Evolutionary conservation across 768 basidiomycete genomes (phyloP).

Genomic region (Phanerochaete sordida): DNA sequence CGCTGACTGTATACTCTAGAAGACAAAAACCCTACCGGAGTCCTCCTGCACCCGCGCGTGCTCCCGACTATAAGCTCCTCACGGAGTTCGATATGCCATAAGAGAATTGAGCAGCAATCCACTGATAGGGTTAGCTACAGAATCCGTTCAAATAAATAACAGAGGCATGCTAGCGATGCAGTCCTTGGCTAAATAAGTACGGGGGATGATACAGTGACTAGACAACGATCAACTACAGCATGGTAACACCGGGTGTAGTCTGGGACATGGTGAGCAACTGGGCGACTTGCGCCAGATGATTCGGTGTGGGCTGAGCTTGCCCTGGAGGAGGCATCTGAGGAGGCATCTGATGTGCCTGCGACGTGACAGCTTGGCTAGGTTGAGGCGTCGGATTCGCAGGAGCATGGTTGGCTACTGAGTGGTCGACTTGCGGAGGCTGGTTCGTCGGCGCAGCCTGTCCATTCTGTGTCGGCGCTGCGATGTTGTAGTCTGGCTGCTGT

Average conservation of each 20-base stretch:
- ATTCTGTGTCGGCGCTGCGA: neutral
- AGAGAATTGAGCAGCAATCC: neutral
- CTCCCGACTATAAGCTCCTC: slow-evolving; percentile 62
- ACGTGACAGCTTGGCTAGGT: neutral
- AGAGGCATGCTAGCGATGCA: neutral
- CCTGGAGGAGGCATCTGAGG: neutral
- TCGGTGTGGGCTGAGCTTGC: neutral
- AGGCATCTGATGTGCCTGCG: neutral
- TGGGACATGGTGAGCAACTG: neutral
- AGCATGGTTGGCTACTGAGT: neutral
- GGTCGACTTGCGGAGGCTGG: neutral
- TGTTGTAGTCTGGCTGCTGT: slow-evolving; percentile 18
- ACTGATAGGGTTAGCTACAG: neutral
- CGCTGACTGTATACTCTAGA: slow-evolving; percentile 34
- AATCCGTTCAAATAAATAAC: neutral
- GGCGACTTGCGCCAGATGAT: neutral
- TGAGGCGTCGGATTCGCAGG: neutral
- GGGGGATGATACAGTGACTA: neutral
- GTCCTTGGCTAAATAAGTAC: neutral
- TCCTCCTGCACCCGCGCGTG: slow-evolving; percentile 75
- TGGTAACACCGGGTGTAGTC: neutral
- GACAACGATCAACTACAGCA: neutral
- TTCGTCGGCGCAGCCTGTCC: neutral
- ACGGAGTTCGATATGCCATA: slow-evolving; percentile 51
- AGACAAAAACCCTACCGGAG: slow-evolving; percentile 75